A percentile compares a stretch with the other conserved stretches of the same genome.
These are phyloP conservation scores for Phaeoacremonium minimum DNA, from an alignment of 2,329 filamentous ascomycete genomes.

Conservation along the genomic window DNA sequence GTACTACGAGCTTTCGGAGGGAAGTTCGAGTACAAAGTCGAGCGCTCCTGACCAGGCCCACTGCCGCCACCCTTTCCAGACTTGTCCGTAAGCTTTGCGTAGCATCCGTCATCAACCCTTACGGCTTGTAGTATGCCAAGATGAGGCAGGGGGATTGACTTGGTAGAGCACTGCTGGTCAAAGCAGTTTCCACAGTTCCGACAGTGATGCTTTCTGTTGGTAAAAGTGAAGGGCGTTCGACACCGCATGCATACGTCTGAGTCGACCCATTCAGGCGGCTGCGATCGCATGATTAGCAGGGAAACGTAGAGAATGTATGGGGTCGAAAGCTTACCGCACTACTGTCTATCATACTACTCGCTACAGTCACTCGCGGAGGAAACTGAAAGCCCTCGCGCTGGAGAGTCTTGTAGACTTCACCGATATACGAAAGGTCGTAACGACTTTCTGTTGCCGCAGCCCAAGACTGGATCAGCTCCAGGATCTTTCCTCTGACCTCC, in stretches of 20 bases:
- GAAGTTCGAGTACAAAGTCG: constrained; percentile 36
- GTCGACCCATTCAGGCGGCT: constrained; percentile 96
- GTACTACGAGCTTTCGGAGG: constrained; percentile 63
- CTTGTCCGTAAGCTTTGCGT: constrained; percentile 81
- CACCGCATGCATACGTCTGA: constrained; percentile 99
- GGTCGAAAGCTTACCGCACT: constrained; percentile 66
- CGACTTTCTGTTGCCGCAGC: constrained; percentile 83
- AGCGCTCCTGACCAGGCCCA: constrained; percentile 28
- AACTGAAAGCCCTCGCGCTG: constrained; percentile 86
- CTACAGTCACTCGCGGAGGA: constrained; percentile 77
- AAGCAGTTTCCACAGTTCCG: constrained; percentile 98
- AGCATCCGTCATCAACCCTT: constrained; percentile 93
- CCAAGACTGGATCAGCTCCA: constrained; percentile 93
- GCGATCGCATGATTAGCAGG: constrained; percentile 7
- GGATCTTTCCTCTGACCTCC: constrained; percentile 83
- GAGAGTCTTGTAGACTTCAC: constrained; percentile 77
- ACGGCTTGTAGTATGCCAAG: constrained; percentile 89
- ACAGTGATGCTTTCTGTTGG: constrained; percentile 97
- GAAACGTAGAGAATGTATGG: neutral
- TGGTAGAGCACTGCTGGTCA: constrained; percentile 90
- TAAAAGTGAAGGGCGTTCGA: constrained; percentile 91
- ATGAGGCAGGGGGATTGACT: constrained; percentile 82
- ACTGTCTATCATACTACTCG: constrained; percentile 98
- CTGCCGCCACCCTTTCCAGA: constrained; percentile 36
- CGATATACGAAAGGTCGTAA: constrained; percentile 78